A percentile compares a stretch with the other conserved stretches of the same genome.
Conservation (phyloP, 2,329 filamentous ascomycete species). For the Xylaria sp. region DNA sequence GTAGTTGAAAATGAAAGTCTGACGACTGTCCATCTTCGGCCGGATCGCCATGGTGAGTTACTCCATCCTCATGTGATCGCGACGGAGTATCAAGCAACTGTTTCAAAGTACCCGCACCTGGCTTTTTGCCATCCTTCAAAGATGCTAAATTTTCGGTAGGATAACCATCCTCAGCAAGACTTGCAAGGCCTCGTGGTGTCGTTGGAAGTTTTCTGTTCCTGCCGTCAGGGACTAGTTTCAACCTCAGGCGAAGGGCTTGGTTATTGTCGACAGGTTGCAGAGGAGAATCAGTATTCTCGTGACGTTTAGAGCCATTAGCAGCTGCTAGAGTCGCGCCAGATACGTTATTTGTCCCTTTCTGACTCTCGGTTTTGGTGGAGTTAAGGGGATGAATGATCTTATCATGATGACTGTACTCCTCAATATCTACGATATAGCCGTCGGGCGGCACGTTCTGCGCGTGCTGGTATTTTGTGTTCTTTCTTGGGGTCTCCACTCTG, state of each 20-base stretch:
- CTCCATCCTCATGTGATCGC: slow-evolving; percentile 30
- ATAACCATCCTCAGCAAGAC: slow-evolving; percentile 45
- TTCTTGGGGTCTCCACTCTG: slow-evolving; percentile 57
- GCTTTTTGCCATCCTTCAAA: slow-evolving; percentile 5
- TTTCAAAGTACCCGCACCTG: slow-evolving; percentile 37
- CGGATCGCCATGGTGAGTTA: slow-evolving; percentile 1
- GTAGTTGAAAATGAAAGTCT: slow-evolving; percentile 46
- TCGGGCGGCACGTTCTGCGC: not conserved
- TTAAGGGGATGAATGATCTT: not conserved
- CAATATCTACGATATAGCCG: not conserved
- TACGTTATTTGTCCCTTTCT: not conserved
- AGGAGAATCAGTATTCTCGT: not conserved
- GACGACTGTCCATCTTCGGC: slow-evolving; percentile 22
- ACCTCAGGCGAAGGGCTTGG: slow-evolving; percentile 15
- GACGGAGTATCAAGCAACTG: slow-evolving; percentile 42
- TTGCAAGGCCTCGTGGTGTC: slow-evolving; percentile 37
- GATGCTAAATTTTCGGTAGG: slow-evolving; percentile 18
- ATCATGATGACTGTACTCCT: not conserved
- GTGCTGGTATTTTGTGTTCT: slow-evolving; percentile 46
- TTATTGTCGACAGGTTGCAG: slow-evolving; percentile 19
- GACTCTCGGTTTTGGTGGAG: not conserved
- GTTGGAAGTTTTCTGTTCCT: slow-evolving; percentile 17
- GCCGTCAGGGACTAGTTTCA: slow-evolving; percentile 11
- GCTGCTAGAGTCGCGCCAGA: slow-evolving; percentile 2
- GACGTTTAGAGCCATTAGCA: not conserved